Conservation (phyloP, 441 rosid genomes). For the Corymbia citriodora region DNA sequence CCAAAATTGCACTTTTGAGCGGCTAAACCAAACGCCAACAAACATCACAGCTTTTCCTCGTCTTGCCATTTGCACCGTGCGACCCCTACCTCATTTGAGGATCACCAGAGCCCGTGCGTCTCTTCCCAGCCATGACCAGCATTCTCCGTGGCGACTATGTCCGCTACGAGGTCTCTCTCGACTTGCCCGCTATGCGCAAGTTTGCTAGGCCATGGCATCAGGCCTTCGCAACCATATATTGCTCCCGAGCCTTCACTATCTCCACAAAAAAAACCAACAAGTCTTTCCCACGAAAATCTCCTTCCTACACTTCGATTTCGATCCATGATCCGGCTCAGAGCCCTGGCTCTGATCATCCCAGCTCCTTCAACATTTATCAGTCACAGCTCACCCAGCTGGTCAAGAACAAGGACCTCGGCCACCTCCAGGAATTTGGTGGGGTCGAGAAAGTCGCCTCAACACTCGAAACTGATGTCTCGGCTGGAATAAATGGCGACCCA, state of each 20-base stretch:
- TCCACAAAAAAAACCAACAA: background rate
- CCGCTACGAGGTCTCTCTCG: background rate
- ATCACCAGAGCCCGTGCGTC: too few species aligned
- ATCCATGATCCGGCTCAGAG: background rate
- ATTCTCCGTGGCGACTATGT: background rate
- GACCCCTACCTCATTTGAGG: background rate
- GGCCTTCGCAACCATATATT: background rate
- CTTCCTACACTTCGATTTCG: background rate
- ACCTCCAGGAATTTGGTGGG: too few species aligned
- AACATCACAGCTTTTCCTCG: too few species aligned
- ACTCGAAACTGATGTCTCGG: too few species aligned
- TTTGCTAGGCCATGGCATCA: background rate
- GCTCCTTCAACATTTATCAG: too few species aligned
- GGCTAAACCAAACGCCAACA: background rate
- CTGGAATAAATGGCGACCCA: too few species aligned
- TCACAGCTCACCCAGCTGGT: too few species aligned
- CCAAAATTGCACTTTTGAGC: background rate
- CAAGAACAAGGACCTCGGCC: too few species aligned
- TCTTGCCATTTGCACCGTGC: background rate
- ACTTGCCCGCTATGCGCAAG: background rate
- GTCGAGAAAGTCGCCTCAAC: too few species aligned
- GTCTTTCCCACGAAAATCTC: accelerated
- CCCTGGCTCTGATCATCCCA: too few species aligned
- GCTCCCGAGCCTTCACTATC: background rate
- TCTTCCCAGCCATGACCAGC: background rate